Conservation (phyloP, 345 rosid species). For the Euphorbia lathyris region DNA sequence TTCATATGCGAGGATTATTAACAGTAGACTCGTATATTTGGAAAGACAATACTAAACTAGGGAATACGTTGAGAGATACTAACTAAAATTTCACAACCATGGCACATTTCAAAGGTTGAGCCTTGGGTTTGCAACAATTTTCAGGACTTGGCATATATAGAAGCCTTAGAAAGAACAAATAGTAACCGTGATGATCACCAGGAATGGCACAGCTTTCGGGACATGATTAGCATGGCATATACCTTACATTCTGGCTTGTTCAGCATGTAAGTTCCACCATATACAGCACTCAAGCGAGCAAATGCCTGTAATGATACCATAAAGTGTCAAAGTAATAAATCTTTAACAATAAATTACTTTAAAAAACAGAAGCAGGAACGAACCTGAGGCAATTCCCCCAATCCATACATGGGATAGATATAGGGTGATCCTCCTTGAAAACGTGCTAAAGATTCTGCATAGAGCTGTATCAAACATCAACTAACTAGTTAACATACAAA, state of each 20-base stretch:
- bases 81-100: neutral
- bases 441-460: conserved; percentile 86
- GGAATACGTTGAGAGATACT: neutral
- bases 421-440: conserved; percentile 95
- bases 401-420: conserved; percentile 82
- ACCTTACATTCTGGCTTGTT: conserved; percentile 96
- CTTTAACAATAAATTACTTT: neutral
- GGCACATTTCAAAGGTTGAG: neutral
- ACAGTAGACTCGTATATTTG: neutral
- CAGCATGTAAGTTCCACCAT: conserved; percentile 97
- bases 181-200: neutral
- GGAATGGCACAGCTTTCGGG: neutral
- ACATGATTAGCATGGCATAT: neutral
- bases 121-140: neutral
- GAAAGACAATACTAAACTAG: neutral
- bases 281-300: conserved; percentile 92
- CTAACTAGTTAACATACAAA: neutral
- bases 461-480: conserved; percentile 43
- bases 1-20: neutral
- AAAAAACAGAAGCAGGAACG: neutral
- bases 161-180: neutral
- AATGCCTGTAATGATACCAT: conserved; percentile 55
- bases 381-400: conserved; percentile 96
- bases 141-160: neutral
- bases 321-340: conserved; percentile 13